Evolutionary conservation across 441 rosid genomes (phyloP), one percentile per base, ranked within the genome.

Genomic region (Manihot esculenta): DNA sequence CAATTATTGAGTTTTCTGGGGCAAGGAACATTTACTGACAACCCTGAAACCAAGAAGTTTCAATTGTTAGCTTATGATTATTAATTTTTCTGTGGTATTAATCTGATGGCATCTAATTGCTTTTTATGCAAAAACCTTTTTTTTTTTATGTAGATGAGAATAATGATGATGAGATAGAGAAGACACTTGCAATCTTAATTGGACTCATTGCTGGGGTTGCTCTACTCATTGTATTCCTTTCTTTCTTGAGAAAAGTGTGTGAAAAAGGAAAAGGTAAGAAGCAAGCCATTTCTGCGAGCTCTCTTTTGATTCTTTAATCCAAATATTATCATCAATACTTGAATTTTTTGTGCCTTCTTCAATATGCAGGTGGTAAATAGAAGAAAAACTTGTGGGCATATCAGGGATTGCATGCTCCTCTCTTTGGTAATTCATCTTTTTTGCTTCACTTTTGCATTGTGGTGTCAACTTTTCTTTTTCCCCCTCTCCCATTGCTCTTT

Each of bases 181-280:
- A 87, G 89, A 88, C 97, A 10, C 82, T 91, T 5, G 94, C 96
- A 23, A 89, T 94, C 66, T 56, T 94, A 69, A 83, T 91, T 54
- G 97, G 98, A 14, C 84, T 87, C 17, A 86, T 89, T 45, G 94
- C 96, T 7, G 93, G 79, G 61, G 85, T 88, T 71, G 88, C 92
- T 49, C 72, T 91, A 59, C 84, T 94, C 77, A 82, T 94, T 59
- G 82, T 94, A 18, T 82, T 89, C 81, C 78, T 89, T 10, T 81
- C 94, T 73, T 91, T 85, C 88, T 11, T 89, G 7, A 83, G 92
- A 67, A 91, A 81, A 72, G 50, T 30, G 24, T 82, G 85, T 62
- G 88, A 79, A 47, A 80, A 77, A 54, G 82, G 77, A 67, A 88
- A 83, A 84, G 92, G 98, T 89, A 78, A 51, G 38, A 2, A 30